phyloP scores from a whole-genome alignment of 202 grass and related monocot genomes.

The Dendrocalamus latiflorus region DNA sequence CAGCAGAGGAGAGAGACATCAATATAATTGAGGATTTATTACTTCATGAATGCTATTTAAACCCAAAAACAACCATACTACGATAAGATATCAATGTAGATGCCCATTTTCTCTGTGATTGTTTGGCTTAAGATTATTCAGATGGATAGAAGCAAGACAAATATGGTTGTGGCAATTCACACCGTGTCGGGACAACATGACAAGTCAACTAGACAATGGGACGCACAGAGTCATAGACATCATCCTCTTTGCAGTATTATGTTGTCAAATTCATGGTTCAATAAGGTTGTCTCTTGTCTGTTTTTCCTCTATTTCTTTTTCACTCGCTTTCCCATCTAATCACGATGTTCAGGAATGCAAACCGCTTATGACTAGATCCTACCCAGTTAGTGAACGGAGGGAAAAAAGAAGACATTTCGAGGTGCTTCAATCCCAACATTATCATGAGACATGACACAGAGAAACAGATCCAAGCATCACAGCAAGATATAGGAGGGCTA shows the following conservation, averaged over 20 bases:
- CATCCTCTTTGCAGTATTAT: not conserved
- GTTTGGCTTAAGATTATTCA: not conserved
- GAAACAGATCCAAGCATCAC: not conserved
- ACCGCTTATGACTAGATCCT: not conserved
- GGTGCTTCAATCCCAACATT: not conserved
- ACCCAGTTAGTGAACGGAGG: not conserved
- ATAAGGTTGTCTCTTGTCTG: not conserved
- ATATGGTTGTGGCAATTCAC: not conserved
- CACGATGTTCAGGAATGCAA: not conserved
- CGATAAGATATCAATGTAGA: not conserved
- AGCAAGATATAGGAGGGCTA: too few relatives aligned
- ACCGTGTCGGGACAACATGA: not conserved
- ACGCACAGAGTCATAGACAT: not conserved
- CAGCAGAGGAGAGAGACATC: not conserved
- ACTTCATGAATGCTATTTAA: not conserved
- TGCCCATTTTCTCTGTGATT: not conserved
- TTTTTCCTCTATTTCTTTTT: not conserved
- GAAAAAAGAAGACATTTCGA: not conserved
- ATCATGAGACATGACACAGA: not conserved
- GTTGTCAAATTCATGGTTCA: not conserved
- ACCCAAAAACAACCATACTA: not conserved
- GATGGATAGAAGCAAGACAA: slow-evolving; percentile 3
- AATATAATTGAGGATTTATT: slow-evolving; percentile 1
- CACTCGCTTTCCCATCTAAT: not conserved
- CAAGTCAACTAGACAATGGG: not conserved